Evolutionary conservation across 176 grass and related monocot species (phyloP).

Genomic region (Juncus inflexus): DNA sequence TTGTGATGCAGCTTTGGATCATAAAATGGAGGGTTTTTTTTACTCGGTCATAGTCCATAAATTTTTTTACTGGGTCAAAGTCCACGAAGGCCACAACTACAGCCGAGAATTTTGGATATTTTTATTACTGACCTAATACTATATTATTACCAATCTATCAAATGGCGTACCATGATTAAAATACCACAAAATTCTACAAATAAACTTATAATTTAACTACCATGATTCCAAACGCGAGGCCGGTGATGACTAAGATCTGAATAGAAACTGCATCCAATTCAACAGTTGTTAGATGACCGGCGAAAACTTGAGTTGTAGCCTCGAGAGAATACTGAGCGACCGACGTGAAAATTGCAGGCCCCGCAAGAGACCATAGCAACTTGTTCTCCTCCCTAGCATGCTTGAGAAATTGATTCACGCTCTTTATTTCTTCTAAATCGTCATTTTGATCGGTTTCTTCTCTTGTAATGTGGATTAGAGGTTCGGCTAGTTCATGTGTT

Average conservation of each 20-base stretch:
- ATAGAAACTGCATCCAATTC: constrained; percentile 77
- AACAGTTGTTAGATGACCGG: constrained; percentile 66
- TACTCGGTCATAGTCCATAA: too few species aligned
- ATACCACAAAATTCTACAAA: too few species aligned
- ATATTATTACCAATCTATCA: too few species aligned
- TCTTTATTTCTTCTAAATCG: constrained; percentile 70
- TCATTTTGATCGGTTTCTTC: neutral
- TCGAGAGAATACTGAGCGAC: constrained; percentile 61
- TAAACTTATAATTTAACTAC: constrained; percentile 11
- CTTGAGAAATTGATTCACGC: constrained; percentile 32
- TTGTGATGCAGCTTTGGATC: too few species aligned
- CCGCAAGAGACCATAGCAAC: constrained; percentile 59
- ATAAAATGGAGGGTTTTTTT: too few species aligned
- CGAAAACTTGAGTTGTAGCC: constrained; percentile 49
- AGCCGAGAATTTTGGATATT: too few species aligned
- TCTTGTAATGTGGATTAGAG: too few species aligned
- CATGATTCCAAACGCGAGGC: constrained; percentile 61
- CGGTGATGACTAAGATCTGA: constrained; percentile 63
- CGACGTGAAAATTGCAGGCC: constrained; percentile 68
- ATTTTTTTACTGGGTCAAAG: too few species aligned
- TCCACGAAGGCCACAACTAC: too few species aligned
- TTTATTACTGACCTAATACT: too few species aligned
- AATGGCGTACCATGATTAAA: too few species aligned
- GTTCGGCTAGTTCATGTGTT: too few species aligned
- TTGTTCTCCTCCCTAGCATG: constrained; percentile 54